Conservation (phyloP, 805 yeast genomes). For the Yamadazyma philogaea region DNA sequence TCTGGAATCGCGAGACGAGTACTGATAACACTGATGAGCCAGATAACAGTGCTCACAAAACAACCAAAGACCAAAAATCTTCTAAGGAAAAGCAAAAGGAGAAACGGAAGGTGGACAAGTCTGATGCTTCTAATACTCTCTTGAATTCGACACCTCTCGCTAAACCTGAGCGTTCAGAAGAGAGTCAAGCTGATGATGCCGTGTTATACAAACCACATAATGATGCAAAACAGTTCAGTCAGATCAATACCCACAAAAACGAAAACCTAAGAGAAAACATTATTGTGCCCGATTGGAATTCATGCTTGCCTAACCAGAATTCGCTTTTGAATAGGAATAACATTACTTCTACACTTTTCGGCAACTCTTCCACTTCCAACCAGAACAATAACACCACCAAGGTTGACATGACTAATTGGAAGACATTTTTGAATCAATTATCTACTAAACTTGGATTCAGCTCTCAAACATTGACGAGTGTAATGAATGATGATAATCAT, state of each 20-base stretch:
- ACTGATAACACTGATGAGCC: not conserved
- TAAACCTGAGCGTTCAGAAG: not conserved
- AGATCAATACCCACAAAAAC: constrained; percentile 44
- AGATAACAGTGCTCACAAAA: constrained; percentile 4
- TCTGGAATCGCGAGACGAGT: constrained; percentile 26
- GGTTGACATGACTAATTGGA: constrained; percentile 36
- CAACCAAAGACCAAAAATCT: constrained; percentile 5
- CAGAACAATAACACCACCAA: constrained; percentile 18
- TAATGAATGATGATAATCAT: constrained; percentile 16
- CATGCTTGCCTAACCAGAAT: constrained; percentile 31
- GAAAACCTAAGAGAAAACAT: constrained; percentile 39
- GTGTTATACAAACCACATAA: constrained; percentile 44
- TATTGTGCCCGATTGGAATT: constrained; percentile 42
- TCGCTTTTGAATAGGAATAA: constrained; percentile 14
- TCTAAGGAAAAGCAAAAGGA: not conserved
- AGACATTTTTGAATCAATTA: constrained; percentile 30
- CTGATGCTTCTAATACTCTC: constrained; percentile 27
- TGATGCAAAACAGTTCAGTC: constrained; percentile 36
- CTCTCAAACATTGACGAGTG: constrained; percentile 27
- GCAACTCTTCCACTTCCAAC: constrained; percentile 25
- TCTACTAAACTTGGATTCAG: constrained; percentile 36
- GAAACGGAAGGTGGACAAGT: constrained; percentile 11
- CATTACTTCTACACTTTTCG: constrained; percentile 21
- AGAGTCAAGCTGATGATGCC: constrained; percentile 32
- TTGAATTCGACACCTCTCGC: constrained; percentile 25